Base-by-base conservation (phyloP, 108 stramenopile genomes). In the Nannochloropsis salina region DNA sequence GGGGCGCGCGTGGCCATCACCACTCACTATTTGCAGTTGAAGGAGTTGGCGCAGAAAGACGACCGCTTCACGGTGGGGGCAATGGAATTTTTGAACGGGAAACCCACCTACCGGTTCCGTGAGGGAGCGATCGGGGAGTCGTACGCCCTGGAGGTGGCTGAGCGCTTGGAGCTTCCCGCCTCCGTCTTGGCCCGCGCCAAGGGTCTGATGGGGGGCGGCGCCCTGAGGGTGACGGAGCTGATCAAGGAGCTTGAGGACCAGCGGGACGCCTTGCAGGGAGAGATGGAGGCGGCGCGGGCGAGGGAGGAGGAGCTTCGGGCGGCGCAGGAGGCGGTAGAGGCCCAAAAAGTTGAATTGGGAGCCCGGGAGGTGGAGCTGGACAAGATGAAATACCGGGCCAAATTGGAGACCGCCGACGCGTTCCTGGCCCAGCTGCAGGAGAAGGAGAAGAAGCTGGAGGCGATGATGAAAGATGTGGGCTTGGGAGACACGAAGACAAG, bases 71-170 rank as follows among this genome's bases (percentile, higher is more conserved):
- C 92, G 31, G 94, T 96, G 9, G 94, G 87, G 21, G 96, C 95
- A 11, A 97, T 97, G 97, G 94, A 96, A 84, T 96, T 96, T 86
- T 90, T 95, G 42, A 90, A 91, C 41, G 95, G 95, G 1, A 86
- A 92, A 31, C 97, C 97, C 1, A 96, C 96, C 41, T 98, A 96
- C 90, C 95, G 95, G 85, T 86, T 96, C 8, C 84, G 94, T 0
- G 93, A 93, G n/a, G 95, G 96, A n/a, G 92, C 93, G 22, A 93
- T 96, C 2, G 97, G 97, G 20, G 97, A 97, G 83, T 95, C 95
- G 5, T 96, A 94, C 87, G 97, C 96, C 6, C 85, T 98, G 45
- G 94, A 94, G 20, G 95, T 94, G 20, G 95, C 95, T 22, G 95
- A 95, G 84, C 91, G 95, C 10, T 83, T 95, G 18, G 80, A 92